Conservation (phyloP, 495 filamentous ascomycete species). For the Trichoderma gamsii region DNA sequence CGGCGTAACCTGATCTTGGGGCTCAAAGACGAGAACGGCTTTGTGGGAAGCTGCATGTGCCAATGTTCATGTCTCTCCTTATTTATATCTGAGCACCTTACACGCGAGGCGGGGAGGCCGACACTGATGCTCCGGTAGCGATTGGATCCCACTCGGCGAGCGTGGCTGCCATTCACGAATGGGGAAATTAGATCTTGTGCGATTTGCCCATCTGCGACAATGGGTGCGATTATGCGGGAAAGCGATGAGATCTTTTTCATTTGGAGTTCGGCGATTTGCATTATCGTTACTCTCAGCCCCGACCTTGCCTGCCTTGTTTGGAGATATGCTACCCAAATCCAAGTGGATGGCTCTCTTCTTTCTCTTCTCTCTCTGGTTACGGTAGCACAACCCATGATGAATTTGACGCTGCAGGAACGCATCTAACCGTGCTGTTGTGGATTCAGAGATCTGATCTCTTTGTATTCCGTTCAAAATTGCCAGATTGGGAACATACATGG, state of each 20-base stretch:
- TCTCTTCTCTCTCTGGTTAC: not conserved
- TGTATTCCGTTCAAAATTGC: not conserved
- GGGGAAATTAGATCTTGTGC: constrained; percentile 10
- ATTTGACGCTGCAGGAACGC: not conserved
- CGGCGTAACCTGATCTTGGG: constrained; percentile 4
- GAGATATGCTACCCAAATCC: not conserved
- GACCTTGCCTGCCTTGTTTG: not conserved
- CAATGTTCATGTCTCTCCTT: not conserved
- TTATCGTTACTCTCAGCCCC: not conserved
- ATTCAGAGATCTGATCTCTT: not conserved
- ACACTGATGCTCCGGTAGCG: not conserved
- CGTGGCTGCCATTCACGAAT: not conserved
- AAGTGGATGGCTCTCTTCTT: not conserved
- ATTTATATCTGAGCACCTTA: not conserved
- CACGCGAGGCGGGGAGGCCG: constrained; percentile 12
- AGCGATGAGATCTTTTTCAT: not conserved
- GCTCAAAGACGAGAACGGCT: constrained; percentile 4
- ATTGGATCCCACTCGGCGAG: constrained; percentile 6
- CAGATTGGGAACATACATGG: not conserved
- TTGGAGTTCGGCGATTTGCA: not conserved
- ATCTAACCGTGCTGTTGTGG: constrained; percentile 3
- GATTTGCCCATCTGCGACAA: constrained; percentile 6
- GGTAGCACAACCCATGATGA: not conserved
- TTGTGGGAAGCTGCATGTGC: constrained; percentile 10
- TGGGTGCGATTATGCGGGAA: constrained; percentile 9